Conservation (phyloP, 2,329 filamentous ascomycete genomes). For the Fusarium equiseti region DNA sequence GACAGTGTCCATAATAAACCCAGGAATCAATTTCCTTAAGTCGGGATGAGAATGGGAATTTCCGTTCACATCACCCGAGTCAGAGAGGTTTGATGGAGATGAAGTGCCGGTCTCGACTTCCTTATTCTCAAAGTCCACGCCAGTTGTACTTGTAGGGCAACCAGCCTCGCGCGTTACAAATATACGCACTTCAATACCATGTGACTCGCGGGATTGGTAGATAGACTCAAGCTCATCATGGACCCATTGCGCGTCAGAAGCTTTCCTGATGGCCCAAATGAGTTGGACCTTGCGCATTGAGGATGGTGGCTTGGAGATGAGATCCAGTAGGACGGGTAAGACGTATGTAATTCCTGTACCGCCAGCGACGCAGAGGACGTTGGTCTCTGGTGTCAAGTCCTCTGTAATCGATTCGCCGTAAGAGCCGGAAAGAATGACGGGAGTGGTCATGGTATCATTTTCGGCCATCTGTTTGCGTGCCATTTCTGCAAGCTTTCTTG, state of each 20-base stretch:
- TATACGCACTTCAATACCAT: background rate
- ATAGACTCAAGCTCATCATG: background rate
- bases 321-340: background rate
- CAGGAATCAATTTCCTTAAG: background rate
- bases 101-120: background rate
- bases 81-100: rapidly evolving
- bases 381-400: background rate
- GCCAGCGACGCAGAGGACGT: background rate
- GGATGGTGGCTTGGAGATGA: rapidly evolving
- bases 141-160: rapidly evolving
- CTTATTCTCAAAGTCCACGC: rapidly evolving
- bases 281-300: background rate
- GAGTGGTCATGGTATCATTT: rapidly evolving
- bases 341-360: constrained; percentile 1
- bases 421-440: background rate
- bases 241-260: background rate
- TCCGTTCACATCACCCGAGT: background rate
- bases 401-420: background rate
- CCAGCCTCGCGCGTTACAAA: background rate
- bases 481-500: background rate
- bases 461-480: background rate
- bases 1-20: background rate
- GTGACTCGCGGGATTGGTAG: background rate
- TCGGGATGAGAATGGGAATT: background rate
- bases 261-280: background rate